These are phyloP conservation scores for Yueomyces sinensis DNA, from an alignment of 805 yeast genomes.

Conservation along the genomic window DNA sequence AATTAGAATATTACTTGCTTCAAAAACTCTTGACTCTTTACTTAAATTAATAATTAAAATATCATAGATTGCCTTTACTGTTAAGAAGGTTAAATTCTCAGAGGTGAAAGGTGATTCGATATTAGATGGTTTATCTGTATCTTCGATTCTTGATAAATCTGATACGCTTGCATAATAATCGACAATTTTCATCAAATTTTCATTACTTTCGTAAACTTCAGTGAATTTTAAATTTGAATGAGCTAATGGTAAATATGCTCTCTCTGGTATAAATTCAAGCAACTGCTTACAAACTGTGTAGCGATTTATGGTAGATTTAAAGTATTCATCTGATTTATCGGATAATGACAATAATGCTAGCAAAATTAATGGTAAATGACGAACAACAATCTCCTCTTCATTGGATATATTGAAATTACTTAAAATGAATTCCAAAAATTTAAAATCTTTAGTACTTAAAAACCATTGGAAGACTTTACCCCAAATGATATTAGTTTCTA, in stretches of 20 bases:
- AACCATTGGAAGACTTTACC: slow-evolving; percentile 33
- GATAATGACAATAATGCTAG: slow-evolving; percentile 29
- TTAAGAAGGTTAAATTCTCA: slow-evolving; percentile 30
- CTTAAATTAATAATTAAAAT: slow-evolving; percentile 15
- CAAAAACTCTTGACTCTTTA: slow-evolving; percentile 13
- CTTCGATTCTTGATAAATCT: slow-evolving; percentile 4
- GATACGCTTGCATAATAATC: slow-evolving; percentile 23
- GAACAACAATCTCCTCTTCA: slow-evolving; percentile 75
- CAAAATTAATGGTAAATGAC: slow-evolving; percentile 64
- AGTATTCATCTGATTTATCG: slow-evolving; percentile 2
- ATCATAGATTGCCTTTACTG: slow-evolving; percentile 23
- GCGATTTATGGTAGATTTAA: slow-evolving; percentile 19
- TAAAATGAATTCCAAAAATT: slow-evolving; percentile 45
- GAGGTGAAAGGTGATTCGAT: slow-evolving; percentile 27
- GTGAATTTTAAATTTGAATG: slow-evolving; percentile 22
- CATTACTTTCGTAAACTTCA: slow-evolving; percentile 6
- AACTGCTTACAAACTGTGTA: slow-evolving; percentile 30
- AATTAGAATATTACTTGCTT: slow-evolving; percentile 26
- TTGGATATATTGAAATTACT: slow-evolving; percentile 49
- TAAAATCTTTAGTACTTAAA: slow-evolving; percentile 25
- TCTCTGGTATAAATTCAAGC: slow-evolving; percentile 44
- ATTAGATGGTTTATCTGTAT: slow-evolving; percentile 7
- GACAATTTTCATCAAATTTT: slow-evolving; percentile 19
- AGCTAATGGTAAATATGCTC: slow-evolving; percentile 46
- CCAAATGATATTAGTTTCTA: slow-evolving; percentile 76